Base-by-base conservation (phyloP, 1,284 basidiomycete genomes). In the Phylloboletellus chloephorus region DNA sequence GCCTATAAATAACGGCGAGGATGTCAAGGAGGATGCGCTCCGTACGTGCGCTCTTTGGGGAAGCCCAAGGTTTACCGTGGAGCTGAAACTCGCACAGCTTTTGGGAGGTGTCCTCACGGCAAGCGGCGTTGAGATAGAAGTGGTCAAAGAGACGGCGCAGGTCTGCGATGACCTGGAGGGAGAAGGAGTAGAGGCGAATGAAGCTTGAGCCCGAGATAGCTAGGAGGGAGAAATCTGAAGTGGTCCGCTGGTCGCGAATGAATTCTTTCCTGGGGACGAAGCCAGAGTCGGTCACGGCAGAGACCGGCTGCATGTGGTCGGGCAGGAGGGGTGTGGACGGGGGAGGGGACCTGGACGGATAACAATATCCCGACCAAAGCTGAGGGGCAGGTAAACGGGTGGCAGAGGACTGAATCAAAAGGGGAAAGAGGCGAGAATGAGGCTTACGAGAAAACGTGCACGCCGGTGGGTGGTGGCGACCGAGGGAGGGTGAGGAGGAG, bases 191-290 rank as follows among this genome's bases (percentile, higher is more conserved):
- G 42, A 86, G 73, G 37, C 82, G 67, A 52, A 87, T 69, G 50
- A 72, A 68, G 51, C 74, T 76, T 15, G 76, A 63, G 47, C 78
- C 71, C 5, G 82, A 74, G 49, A 87, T 67, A 9, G 84, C 72
- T 41, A 88, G 68, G 41, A 87, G 69, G 26, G 78, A 72, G 60
- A 87, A 87, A 24, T 76, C 65, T 47, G 77, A 82, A 24, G 71
- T 66, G 16, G 71, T 64, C 31, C 64, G 64, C 49, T 71, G 70
- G 50, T 82, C 73, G 31, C 72, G 73, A 46, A 81, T 66, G 60
- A 86, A 86, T 60, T 86, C 82, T 57, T 74, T 80, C 52, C 82
- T 66, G 4, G 82, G 82, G 19, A 69, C 71, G 50, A 86, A 83
- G 37, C 64, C 61, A 46, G 67, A 56, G 37, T 72, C 68, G 39